Conservation (phyloP, 176 grass and related monocot genomes). For the Hyparrhenia diplandra region DNA sequence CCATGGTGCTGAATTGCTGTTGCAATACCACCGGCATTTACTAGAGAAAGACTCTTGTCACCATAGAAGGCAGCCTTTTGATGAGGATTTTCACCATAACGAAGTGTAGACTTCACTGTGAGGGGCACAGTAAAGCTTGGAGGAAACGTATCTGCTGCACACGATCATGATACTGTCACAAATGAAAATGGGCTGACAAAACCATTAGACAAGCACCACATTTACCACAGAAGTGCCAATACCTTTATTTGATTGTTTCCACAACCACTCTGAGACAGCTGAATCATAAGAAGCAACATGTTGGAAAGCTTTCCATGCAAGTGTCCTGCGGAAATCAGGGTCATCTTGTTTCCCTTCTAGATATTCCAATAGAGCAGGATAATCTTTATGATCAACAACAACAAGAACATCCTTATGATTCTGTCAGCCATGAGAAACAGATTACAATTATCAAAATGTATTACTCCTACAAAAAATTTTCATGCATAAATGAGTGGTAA, state of each 20-base stretch:
- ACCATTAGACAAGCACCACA: neutral
- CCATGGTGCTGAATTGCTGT: slow-evolving; percentile 88
- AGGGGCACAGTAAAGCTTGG: slow-evolving; percentile 76
- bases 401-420: slow-evolving; percentile 48
- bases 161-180: neutral
- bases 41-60: slow-evolving; percentile 80
- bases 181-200: neutral
- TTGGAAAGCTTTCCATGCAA: slow-evolving; percentile 92
- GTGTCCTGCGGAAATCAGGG: slow-evolving; percentile 56
- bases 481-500: neutral
- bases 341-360: slow-evolving; percentile 50
- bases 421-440: slow-evolving; percentile 8
- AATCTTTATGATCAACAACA: slow-evolving; percentile 54
- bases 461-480: neutral
- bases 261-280: slow-evolving; percentile 82
- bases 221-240: neutral
- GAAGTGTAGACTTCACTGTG: slow-evolving; percentile 57
- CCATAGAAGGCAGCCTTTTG: slow-evolving; percentile 86
- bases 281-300: slow-evolving; percentile 85
- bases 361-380: slow-evolving; percentile 49
- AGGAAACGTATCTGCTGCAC: slow-evolving; percentile 61
- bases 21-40: slow-evolving; percentile 74
- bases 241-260: slow-evolving; percentile 67
- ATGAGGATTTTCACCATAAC: slow-evolving; percentile 98
- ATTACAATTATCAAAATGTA: neutral